Evolutionary conservation across 2,329 filamentous ascomycete species (phyloP), one percentile per base, ranked within the genome.

Genomic region (Colletotrichum musae): DNA sequence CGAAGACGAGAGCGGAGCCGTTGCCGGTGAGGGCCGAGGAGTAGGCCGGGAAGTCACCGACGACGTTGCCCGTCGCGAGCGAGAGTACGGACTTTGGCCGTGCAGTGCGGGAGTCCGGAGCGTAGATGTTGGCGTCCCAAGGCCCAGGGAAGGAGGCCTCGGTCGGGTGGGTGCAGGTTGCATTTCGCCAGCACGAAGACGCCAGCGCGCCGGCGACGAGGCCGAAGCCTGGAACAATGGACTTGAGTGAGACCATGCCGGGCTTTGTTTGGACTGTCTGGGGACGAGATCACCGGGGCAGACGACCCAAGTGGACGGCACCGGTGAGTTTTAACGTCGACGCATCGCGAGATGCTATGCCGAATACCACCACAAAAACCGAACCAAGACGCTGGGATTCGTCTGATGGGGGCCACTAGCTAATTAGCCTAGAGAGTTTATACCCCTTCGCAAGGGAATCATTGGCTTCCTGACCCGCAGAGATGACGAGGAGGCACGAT

Each of bases 61-160:
- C 78, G 62, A 67, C 68, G 45, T 71, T 76, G 54, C 73, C 79
- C 63, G 74, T 80, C 4, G 73, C 73, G 1, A 79, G 74, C 4
- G 79, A 80, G 4, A 86, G 79, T 21, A 85, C 79, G 16, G 77
- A 81, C 51, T 77, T 76, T 1, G 88, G 88, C 4, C 75, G 73
- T 3, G 89, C 81, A 5, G 77, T 86, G 43, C 89, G 81, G 2
- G 86, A 86, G 6, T 79, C 64, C 0, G 88, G 88, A 1, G 88
- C 85, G 72, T 84, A 89, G 57, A 88, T 90, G 72, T 88, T 86
- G 1, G 81, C 76, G 39, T 91, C 85, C 89, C 89, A 91, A 16
- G 78, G 77, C 1, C 89, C 89, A 2, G 83, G 81, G 70, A 91
- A 91, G 0, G 88, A 82, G 6, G 85, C 75, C 6, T 83, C 76